phyloP scores from a whole-genome alignment of 2,329 filamentous ascomycete genomes.

The Aspergillus ochraceus region DNA sequence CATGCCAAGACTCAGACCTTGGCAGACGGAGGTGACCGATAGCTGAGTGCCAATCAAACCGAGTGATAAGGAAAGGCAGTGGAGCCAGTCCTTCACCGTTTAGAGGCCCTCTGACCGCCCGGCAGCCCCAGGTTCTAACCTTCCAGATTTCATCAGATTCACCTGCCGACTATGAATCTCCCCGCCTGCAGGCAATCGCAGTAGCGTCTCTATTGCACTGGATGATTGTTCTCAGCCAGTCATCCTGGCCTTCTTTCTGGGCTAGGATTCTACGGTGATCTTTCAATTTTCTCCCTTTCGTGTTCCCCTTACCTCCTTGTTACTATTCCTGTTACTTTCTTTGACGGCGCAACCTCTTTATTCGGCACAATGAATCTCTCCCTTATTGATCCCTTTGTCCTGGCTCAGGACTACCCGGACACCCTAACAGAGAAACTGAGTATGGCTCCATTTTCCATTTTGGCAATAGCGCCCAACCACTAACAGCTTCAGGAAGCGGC shows the following conservation, averaged over 20 bases:
- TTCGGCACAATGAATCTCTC: slow-evolving; percentile 65
- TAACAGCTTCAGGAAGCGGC: slow-evolving; percentile 52
- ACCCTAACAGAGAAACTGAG: slow-evolving; percentile 85
- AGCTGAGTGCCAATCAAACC: slow-evolving; percentile 8
- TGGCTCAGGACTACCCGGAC: slow-evolving; percentile 84
- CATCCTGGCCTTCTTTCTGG: slow-evolving; percentile 25
- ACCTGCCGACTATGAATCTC: slow-evolving; percentile 6
- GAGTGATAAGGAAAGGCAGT: background rate
- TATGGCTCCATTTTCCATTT: slow-evolving; percentile 33
- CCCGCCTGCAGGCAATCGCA: slow-evolving; percentile 11
- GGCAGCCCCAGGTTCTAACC: slow-evolving; percentile 11
- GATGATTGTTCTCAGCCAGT: slow-evolving; percentile 24
- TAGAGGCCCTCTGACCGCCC: slow-evolving; percentile 25
- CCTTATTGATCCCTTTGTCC: slow-evolving; percentile 69
- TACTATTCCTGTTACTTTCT: background rate
- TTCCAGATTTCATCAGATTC: slow-evolving; percentile 8
- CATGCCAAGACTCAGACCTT: slow-evolving; percentile 2
- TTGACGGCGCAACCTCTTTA: background rate
- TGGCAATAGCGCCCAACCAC: slow-evolving; percentile 10
- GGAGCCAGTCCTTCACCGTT: slow-evolving; percentile 10
- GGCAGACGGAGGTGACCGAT: background rate
- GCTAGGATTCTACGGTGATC: slow-evolving; percentile 20
- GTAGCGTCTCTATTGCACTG: slow-evolving; percentile 15
- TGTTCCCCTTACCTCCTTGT: background rate
- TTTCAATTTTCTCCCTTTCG: background rate